Conservation (phyloP, 2,329 filamentous ascomycete genomes). For the Xylaria hypoxylon region DNA sequence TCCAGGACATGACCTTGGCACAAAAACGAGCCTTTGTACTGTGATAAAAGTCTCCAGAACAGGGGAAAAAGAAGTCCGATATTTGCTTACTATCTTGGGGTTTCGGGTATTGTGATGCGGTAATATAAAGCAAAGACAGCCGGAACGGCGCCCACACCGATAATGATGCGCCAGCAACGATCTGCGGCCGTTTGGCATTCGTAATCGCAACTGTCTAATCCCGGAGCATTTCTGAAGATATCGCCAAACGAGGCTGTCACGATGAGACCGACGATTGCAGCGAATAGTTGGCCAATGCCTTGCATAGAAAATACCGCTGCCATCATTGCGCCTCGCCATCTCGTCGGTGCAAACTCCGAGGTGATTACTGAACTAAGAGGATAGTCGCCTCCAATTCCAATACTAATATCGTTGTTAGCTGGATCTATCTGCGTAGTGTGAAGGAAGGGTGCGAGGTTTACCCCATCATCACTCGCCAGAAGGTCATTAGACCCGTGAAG, state of each 20-base stretch:
- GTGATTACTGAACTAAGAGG: conserved; percentile 84
- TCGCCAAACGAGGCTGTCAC: conserved; percentile 73
- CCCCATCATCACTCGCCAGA: conserved; percentile 81
- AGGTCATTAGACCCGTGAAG: conserved; percentile 72
- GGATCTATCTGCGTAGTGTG: not conserved
- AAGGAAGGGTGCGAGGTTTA: conserved; percentile 35
- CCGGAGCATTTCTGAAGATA: conserved; percentile 58
- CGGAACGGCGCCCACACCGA: conserved; percentile 82
- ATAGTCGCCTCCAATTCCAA: conserved; percentile 86
- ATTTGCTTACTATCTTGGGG: conserved; percentile 71
- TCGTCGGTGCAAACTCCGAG: conserved; percentile 85
- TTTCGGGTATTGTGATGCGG: conserved; percentile 86
- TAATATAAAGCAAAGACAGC: conserved; percentile 86
- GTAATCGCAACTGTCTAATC: conserved; percentile 64
- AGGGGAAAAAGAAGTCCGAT: not conserved
- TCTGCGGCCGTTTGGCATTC: conserved; percentile 78
- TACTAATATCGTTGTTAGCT: conserved; percentile 56
- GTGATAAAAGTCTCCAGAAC: not conserved
- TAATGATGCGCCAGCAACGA: conserved; percentile 83
- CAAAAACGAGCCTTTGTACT: not conserved
- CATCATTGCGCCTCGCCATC: conserved; percentile 87
- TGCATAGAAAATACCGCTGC: conserved; percentile 88
- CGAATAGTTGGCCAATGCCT: conserved; percentile 80
- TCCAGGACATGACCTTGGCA: too few relatives aligned
- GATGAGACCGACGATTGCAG: conserved; percentile 77